A percentile compares a stretch with the other conserved stretches of the same genome.
These are phyloP conservation scores for Hemerocallis citrina DNA, from an alignment of 106 monocot genomes.

Conservation along the genomic window DNA sequence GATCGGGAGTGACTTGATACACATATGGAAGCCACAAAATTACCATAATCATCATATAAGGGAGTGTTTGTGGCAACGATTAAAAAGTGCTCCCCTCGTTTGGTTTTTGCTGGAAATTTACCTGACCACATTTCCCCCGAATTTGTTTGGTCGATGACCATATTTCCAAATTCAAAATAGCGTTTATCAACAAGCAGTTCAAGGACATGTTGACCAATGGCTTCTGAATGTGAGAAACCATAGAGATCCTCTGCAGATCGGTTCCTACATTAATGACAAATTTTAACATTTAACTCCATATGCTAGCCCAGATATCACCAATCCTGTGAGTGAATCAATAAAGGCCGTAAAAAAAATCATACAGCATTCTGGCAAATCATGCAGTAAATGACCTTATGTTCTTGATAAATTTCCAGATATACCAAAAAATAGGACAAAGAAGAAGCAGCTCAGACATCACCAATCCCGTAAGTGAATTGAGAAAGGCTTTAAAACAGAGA, in stretches of 20 bases:
- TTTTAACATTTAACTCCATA: slow-evolving; percentile 2
- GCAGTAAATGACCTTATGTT: too few relatives aligned
- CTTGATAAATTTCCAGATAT: too few relatives aligned
- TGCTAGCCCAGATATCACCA: not conserved
- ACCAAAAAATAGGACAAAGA: too few relatives aligned
- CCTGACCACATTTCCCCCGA: slow-evolving; percentile 85
- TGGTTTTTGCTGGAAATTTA: slow-evolving; percentile 75
- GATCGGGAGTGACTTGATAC: slow-evolving; percentile 70
- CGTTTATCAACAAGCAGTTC: slow-evolving; percentile 55
- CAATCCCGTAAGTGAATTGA: too few relatives aligned
- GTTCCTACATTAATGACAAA: slow-evolving; percentile 50
- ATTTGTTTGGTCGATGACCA: slow-evolving; percentile 36
- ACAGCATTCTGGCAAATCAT: too few relatives aligned
- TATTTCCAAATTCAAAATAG: slow-evolving; percentile 35
- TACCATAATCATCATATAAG: slow-evolving; percentile 81
- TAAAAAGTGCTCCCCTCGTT: slow-evolving; percentile 64
- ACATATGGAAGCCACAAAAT: slow-evolving; percentile 73
- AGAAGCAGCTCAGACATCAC: too few relatives aligned
- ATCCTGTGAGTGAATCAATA: not conserved
- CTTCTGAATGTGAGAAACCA: slow-evolving; percentile 83
- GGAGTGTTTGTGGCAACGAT: slow-evolving; percentile 74
- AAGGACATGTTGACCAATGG: slow-evolving; percentile 67
- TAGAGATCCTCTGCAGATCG: slow-evolving; percentile 80
- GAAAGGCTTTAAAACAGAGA: too few relatives aligned
- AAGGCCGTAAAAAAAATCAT: not conserved